phyloP scores from a whole-genome alignment of 768 basidiomycete genomes.

The Agrocybe chaxingu region DNA sequence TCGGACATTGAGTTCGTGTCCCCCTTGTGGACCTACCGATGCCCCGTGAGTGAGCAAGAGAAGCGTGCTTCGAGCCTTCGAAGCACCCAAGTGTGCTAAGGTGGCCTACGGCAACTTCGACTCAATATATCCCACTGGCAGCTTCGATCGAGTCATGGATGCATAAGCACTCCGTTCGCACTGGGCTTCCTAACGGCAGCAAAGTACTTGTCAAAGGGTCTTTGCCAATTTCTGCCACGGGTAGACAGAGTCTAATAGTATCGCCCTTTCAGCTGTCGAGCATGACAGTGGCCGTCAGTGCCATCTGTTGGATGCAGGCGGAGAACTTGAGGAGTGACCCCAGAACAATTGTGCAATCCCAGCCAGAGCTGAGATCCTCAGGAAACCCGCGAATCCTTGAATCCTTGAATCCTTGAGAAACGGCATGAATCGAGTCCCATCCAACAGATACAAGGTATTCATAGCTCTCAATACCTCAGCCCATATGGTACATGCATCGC shows the following conservation, averaged over 20 bases:
- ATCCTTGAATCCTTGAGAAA: background rate
- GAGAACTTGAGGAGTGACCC: too few species aligned
- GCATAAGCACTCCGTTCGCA: background rate
- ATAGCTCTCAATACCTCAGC: background rate
- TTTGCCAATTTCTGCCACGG: too few species aligned
- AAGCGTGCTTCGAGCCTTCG: too few species aligned
- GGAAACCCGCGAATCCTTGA: background rate
- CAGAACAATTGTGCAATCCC: background rate
- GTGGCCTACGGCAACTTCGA: too few species aligned
- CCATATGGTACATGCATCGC: background rate
- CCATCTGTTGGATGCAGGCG: too few species aligned
- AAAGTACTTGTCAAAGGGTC: background rate
- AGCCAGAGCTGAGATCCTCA: background rate
- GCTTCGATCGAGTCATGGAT: conserved; percentile 1
- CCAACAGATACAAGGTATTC: background rate
- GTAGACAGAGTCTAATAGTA: too few species aligned
- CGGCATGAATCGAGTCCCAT: background rate
- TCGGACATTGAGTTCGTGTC: too few species aligned
- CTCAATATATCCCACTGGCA: background rate
- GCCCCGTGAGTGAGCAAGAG: too few species aligned
- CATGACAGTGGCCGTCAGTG: too few species aligned
- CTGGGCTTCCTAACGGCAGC: background rate
- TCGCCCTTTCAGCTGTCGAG: too few species aligned
- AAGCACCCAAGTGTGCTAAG: too few species aligned
- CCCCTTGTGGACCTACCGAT: too few species aligned